A percentile compares a stretch with the other conserved stretches of the same genome.
Evolutionary conservation across 2,329 filamentous ascomycete species (phyloP).

Genomic region (Pseudophaeomoniella oleicola): DNA sequence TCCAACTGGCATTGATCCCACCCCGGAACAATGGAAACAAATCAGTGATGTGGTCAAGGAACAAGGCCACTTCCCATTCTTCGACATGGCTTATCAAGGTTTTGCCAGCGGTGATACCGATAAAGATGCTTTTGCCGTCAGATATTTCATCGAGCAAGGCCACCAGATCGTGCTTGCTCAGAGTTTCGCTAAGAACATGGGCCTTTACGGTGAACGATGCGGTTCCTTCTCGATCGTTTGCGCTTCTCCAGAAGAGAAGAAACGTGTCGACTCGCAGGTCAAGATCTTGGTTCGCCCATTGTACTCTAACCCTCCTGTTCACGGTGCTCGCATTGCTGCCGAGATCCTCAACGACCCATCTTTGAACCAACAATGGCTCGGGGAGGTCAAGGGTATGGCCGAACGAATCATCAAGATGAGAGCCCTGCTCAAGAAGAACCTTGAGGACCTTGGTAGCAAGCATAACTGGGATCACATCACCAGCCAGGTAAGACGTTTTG

Average conservation of each 20-base stretch:
- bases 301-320: slow-evolving; percentile 96
- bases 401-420: slow-evolving; percentile 99
- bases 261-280: slow-evolving; percentile 90
- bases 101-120: slow-evolving; percentile 88
- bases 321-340: slow-evolving; percentile 87
- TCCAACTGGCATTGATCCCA: slow-evolving; percentile 92
- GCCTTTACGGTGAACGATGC: slow-evolving; percentile 95
- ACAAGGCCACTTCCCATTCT: slow-evolving; percentile 84
- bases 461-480: slow-evolving; percentile 99
- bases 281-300: slow-evolving; percentile 94
- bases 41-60: slow-evolving; percentile 78
- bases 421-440: slow-evolving; percentile 80
- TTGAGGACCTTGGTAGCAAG: slow-evolving; percentile 87
- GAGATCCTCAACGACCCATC: slow-evolving; percentile 76
- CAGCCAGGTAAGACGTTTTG: slow-evolving; percentile 42
- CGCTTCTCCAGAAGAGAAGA: slow-evolving; percentile 76
- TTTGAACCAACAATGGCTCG: slow-evolving; percentile 87
- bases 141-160: slow-evolving; percentile 85
- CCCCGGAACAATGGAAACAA: slow-evolving; percentile 77
- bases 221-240: slow-evolving; percentile 91
- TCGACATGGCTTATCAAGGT: slow-evolving; percentile 99
- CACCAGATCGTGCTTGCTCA: slow-evolving; percentile 80
- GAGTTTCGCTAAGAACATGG: slow-evolving; percentile 99
- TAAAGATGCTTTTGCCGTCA: slow-evolving; percentile 83
- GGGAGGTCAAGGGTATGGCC: slow-evolving; percentile 96